These are phyloP conservation scores for Fusarium sp. DNA, from an alignment of 2,329 filamentous ascomycete genomes.

Conservation along the genomic window DNA sequence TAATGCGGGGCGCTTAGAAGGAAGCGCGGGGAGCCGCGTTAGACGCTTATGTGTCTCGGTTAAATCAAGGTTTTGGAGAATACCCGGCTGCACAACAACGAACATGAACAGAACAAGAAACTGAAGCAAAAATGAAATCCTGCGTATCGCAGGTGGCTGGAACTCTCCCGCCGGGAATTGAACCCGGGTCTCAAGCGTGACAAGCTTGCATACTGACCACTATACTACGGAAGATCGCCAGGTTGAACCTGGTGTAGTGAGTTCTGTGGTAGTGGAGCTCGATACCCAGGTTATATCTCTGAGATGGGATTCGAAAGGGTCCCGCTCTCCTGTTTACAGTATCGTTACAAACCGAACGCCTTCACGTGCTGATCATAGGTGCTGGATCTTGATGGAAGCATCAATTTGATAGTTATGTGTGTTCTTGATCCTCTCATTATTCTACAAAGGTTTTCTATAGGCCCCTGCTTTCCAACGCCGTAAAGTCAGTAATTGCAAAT, in stretches of 20 bases:
- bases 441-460: conserved; percentile 7
- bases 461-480: conserved; percentile 10
- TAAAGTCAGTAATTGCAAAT: conserved; percentile 15
- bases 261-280: not conserved
- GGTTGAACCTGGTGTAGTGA: conserved; percentile 15
- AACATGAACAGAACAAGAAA: not conserved
- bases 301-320: not conserved
- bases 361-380: not conserved
- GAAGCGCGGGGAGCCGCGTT: conserved; percentile 10
- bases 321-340: not conserved
- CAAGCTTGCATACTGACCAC: conserved; percentile 33
- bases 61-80: not conserved
- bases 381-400: not conserved
- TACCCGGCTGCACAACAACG: not conserved
- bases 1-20: conserved; percentile 23
- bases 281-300: not conserved
- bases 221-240: conserved; percentile 24
- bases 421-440: conserved; percentile 4
- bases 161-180: conserved; percentile 31
- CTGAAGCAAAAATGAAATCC: not conserved
- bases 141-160: conserved; percentile 20
- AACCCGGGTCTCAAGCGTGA: conserved; percentile 34
- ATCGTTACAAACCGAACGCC: not conserved
- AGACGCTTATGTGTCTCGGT: not conserved
- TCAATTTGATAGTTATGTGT: not conserved